phyloP scores from a whole-genome alignment of 768 basidiomycete genomes.

The Rhodotorula sphaerocarpa region DNA sequence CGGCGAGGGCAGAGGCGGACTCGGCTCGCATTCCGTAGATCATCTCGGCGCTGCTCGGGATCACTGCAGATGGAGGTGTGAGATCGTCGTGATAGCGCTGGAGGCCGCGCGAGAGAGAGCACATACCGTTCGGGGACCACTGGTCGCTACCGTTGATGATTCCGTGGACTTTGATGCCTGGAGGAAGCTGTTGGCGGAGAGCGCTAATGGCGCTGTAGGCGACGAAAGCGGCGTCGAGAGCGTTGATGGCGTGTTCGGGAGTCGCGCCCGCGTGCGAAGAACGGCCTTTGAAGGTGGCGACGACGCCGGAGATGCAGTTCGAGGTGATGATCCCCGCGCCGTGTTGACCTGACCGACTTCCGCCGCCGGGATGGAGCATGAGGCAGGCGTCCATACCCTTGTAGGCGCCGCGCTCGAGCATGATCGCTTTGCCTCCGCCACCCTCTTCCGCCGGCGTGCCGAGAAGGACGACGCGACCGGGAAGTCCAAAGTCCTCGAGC shows the following conservation, averaged over 20 bases:
- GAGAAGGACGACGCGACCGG: background rate
- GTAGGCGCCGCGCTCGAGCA: slow-evolving; percentile 1
- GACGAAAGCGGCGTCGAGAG: slow-evolving; percentile 1
- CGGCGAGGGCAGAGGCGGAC: background rate
- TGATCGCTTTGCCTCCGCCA: background rate
- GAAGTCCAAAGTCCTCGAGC: background rate
- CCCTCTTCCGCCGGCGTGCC: background rate
- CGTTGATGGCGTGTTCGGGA: background rate
- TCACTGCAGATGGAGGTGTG: background rate
- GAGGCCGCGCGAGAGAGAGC: background rate
- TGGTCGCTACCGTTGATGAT: slow-evolving; percentile 1
- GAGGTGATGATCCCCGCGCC: slow-evolving; percentile 5
- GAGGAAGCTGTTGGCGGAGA: background rate
- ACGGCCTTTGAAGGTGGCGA: background rate
- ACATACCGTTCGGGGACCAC: background rate
- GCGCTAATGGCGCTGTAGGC: background rate
- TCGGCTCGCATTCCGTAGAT: background rate
- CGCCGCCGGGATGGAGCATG: background rate
- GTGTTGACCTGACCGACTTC: background rate
- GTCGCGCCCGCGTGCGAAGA: slow-evolving; percentile 9
- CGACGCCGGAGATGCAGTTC: background rate
- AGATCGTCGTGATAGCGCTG: background rate
- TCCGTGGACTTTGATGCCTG: background rate
- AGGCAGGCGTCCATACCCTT: slow-evolving; percentile 1
- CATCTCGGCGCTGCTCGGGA: background rate